Evolutionary conservation across 1,284 basidiomycete species (phyloP).

Genomic region (Hemileia vastatrix): DNA sequence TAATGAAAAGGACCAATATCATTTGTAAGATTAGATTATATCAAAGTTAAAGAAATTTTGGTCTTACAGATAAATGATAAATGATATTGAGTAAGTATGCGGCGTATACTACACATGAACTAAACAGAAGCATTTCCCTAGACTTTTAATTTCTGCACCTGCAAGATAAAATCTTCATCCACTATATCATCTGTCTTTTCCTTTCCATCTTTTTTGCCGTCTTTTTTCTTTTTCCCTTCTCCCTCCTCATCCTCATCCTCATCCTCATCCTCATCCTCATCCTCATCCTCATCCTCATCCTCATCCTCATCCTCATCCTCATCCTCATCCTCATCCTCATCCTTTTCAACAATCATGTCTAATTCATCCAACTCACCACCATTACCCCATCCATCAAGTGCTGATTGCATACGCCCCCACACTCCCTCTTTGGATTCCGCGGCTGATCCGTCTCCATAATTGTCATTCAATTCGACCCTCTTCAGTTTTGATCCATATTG

Average conservation of each 20-base stretch:
- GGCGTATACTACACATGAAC: too few relatives aligned
- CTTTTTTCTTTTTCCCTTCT: constrained; percentile 43
- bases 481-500: constrained; percentile 55
- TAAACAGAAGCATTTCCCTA: too few relatives aligned
- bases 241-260: constrained; percentile 43
- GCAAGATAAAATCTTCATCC: constrained; percentile 21
- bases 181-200: constrained; percentile 9
- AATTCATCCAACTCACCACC: constrained; percentile 23
- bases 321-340: constrained; percentile 51
- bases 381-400: constrained; percentile 20
- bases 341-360: constrained; percentile 19
- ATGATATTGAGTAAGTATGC: too few relatives aligned
- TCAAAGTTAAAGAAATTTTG: too few relatives aligned
- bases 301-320: constrained; percentile 5
- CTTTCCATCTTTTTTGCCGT: constrained; percentile 36
- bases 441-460: constrained; percentile 49
- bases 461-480: constrained; percentile 73
- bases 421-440: constrained; percentile 13
- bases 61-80: too few relatives aligned
- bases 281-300: constrained; percentile 49
- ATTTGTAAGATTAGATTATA: too few relatives aligned
- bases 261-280: constrained; percentile 44
- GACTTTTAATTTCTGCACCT: too few relatives aligned
- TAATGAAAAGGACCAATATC: too few relatives aligned
- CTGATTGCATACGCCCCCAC: constrained; percentile 21